Conservation (phyloP, 176 grass and related monocot genomes). For the Ampelocalamus luodianensis region DNA sequence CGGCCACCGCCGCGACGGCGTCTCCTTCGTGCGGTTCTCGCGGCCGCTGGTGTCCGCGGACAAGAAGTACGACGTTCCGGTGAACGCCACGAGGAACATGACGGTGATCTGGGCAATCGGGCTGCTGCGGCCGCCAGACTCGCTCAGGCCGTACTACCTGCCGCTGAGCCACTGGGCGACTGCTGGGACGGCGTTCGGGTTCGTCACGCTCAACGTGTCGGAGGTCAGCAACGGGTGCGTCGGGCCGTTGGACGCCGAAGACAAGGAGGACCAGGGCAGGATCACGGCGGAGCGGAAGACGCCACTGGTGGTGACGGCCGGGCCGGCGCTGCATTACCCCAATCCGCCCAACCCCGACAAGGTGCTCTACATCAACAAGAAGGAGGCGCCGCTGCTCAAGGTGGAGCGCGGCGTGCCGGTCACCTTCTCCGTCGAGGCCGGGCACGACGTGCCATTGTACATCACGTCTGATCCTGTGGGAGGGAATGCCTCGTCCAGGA, state of each 20-base stretch:
- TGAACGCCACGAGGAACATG: constrained; percentile 65
- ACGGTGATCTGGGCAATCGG: constrained; percentile 88
- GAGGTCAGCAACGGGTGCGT: constrained; percentile 45
- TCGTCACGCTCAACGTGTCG: constrained; percentile 65
- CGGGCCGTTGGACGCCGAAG: constrained; percentile 81
- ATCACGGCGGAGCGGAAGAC: constrained; percentile 82
- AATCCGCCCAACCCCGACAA: constrained; percentile 81
- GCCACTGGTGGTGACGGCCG: constrained; percentile 64
- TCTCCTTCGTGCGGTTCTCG: constrained; percentile 79
- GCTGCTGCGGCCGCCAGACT: constrained; percentile 74
- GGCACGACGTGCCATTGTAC: constrained; percentile 87
- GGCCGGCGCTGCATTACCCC: constrained; percentile 73
- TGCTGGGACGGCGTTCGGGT: constrained; percentile 56
- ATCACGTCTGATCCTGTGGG: constrained; percentile 82
- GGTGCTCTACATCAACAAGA: constrained; percentile 97
- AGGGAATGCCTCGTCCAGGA: constrained; percentile 81
- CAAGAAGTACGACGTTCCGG: constrained; percentile 66
- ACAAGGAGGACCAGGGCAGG: constrained; percentile 89
- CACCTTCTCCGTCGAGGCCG: constrained; percentile 87
- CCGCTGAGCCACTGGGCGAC: constrained; percentile 69
- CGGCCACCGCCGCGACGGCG: constrained; percentile 81
- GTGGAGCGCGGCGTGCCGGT: constrained; percentile 96
- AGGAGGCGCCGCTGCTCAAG: constrained; percentile 92
- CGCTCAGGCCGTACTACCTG: constrained; percentile 80
- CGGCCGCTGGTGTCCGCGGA: constrained; percentile 61